Evolutionary conservation across 2,329 filamentous ascomycete species (phyloP), one percentile per base, ranked within the genome.

Genomic region (Alternaria tenuissima): DNA sequence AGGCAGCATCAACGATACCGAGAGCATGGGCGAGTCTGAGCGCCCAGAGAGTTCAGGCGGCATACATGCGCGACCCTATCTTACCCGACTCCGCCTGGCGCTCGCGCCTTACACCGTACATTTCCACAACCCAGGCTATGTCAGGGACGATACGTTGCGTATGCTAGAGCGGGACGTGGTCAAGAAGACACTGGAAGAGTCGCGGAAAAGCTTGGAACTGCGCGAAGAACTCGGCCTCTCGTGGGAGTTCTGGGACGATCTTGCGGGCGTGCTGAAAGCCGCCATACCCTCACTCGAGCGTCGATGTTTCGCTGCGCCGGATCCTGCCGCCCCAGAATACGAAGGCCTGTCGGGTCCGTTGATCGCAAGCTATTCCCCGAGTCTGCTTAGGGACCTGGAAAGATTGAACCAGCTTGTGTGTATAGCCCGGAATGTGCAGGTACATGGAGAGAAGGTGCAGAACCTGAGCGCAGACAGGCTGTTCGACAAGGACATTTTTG

Each of bases 351-450:
- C 84, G 7, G 87, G 87, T 4, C 85, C 87, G 36, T 78, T 89
- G 18, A 89, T 90, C 63, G 87, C 87, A 14, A 82, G 81, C 59
- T 86, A 88, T 68, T 86, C 87, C 61, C 83, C 84, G 51, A 83
- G 80, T 7, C 75, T 89, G 52, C 83, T 88, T 63, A 85, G 87
- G 66, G 88, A 90, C 66, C 82, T 89, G 56, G 87, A 89, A 70
- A 80, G 87, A 28, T 74, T 90, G 42, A 88, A 89, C 67, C 86
- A 88, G 68, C 72, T 89, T 9, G 84, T 88, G 41, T 86, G 84
- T 7, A 87, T 89, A 59, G 85, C 85, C 22, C 82, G 88, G 30
- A 90, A 89, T 70, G 81, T 88, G 26, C 81, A 89, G 34, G 87
- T 87, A 0, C 85, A 83, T 22, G 88, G 87, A 20, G 86, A 87